These are phyloP conservation scores for Hymenochaete sp. DNA, from an alignment of 1,284 basidiomycete species.

Conservation along the genomic window DNA sequence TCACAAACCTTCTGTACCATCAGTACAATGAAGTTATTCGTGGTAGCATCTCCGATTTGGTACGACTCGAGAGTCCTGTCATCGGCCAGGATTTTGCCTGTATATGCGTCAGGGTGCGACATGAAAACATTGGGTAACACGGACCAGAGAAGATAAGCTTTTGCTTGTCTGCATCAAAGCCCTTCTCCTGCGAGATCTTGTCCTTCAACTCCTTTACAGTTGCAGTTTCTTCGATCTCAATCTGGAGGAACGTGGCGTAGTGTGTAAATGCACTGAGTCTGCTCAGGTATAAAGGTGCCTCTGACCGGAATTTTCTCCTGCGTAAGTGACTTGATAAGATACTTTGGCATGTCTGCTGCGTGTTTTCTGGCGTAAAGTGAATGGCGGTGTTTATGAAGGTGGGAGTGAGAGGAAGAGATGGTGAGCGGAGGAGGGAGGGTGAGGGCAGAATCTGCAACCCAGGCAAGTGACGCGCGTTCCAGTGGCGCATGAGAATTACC, in stretches of 20 bases:
- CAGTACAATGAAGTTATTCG: conserved; percentile 97
- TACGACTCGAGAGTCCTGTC: conserved; percentile 83
- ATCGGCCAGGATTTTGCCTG: conserved; percentile 90
- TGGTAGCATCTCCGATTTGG: conserved; percentile 94
- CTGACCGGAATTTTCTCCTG: conserved; percentile 76
- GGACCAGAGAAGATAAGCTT: conserved; percentile 95
- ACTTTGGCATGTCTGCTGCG: conserved; percentile 68
- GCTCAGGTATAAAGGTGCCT: conserved; percentile 4
- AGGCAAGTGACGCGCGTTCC: conserved; percentile 12
- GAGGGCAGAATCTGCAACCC: not conserved
- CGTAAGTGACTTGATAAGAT: conserved; percentile 88
- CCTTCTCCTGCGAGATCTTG: conserved; percentile 76
- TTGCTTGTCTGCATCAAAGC: conserved; percentile 66
- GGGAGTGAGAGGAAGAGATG: conserved; percentile 16
- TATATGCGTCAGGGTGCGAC: conserved; percentile 3
- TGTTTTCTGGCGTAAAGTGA: no score
- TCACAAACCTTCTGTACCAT: conserved; percentile 89
- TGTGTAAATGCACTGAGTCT: not conserved
- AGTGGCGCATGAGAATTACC: conserved; percentile 6
- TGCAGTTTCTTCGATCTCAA: conserved; percentile 73
- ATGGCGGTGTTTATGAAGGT: conserved; percentile 21
- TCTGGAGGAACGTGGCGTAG: conserved; percentile 32
- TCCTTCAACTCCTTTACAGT: conserved; percentile 78
- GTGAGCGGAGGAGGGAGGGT: conserved; percentile 12
- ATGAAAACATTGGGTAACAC: conserved; percentile 17